Conservation (phyloP, 805 yeast species). For the Lipomyces yamadae region DNA sequence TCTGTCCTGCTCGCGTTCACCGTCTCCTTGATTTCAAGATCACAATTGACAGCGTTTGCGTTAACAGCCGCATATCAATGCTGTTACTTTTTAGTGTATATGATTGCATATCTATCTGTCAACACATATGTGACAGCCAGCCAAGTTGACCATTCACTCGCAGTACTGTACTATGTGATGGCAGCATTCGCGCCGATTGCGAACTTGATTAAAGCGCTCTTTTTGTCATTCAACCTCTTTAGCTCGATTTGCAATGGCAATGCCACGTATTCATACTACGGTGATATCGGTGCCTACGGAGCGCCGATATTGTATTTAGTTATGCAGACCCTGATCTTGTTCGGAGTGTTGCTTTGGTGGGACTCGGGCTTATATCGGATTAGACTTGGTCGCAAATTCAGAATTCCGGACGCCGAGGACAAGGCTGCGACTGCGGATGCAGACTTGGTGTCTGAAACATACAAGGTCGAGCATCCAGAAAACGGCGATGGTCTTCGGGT, state of each 20-base stretch:
- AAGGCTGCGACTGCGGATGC: slow-evolving; percentile 23
- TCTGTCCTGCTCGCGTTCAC: slow-evolving; percentile 42
- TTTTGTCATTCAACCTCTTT: slow-evolving; percentile 44
- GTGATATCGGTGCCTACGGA: slow-evolving; percentile 44
- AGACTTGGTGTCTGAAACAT: slow-evolving; percentile 40
- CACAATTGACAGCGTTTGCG: slow-evolving; percentile 49
- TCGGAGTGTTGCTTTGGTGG: slow-evolving; percentile 42
- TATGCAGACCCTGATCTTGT: slow-evolving; percentile 40
- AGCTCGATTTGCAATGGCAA: slow-evolving; percentile 41
- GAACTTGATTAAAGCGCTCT: slow-evolving; percentile 41
- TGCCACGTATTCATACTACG: slow-evolving; percentile 36
- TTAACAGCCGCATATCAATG: slow-evolving; percentile 45
- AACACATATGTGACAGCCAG: slow-evolving; percentile 42
- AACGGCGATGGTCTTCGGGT: slow-evolving; percentile 40
- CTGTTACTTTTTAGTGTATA: slow-evolving; percentile 42
- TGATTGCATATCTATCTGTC: slow-evolving; percentile 42
- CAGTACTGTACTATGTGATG: slow-evolving; percentile 41
- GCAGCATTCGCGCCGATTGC: slow-evolving; percentile 43
- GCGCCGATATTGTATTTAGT: slow-evolving; percentile 45
- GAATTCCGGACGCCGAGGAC: slow-evolving; percentile 26
- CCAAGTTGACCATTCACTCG: slow-evolving; percentile 35
- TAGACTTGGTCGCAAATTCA: slow-evolving; percentile 38
- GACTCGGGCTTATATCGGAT: slow-evolving; percentile 43
- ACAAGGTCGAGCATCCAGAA: slow-evolving; percentile 35
- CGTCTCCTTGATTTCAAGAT: slow-evolving; percentile 42